Evolutionary conservation across 139 green algal species (phyloP).

Genomic region (Volvox reticuliferus): DNA sequence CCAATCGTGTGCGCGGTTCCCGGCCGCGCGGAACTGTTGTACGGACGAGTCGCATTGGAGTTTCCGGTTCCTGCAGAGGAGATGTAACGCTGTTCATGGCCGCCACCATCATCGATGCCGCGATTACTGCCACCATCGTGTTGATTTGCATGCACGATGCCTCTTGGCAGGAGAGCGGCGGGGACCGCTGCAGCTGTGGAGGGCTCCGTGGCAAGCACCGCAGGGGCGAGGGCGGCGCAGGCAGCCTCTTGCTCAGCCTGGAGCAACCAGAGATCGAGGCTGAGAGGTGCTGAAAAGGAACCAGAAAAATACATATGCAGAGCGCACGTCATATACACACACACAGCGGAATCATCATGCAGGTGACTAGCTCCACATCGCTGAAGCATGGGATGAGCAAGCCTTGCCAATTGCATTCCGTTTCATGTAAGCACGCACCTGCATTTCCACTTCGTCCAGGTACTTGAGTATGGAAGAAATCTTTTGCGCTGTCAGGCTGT

Average conservation of each 20-base stretch:
- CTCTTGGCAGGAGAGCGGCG: neutral
- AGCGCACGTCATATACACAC: too few species aligned
- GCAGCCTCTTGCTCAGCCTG: constrained; percentile 42
- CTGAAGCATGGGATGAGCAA: too few species aligned
- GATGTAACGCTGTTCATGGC: neutral
- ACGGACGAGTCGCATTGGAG: neutral
- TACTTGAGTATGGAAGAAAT: constrained; percentile 64
- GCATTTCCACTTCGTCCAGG: constrained; percentile 65
- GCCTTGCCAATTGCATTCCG: too few species aligned
- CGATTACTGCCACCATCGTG: neutral
- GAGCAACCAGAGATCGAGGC: neutral
- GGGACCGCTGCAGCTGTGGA: neutral
- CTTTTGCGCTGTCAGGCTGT: constrained; percentile 60
- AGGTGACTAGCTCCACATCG: too few species aligned
- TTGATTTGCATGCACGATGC: neutral
- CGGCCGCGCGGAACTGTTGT: neutral
- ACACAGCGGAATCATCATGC: too few species aligned
- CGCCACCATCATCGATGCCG: neutral
- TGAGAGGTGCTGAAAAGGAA: too few species aligned
- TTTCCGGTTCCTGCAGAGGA: neutral
- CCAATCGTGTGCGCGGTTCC: neutral
- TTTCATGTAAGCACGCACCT: neutral
- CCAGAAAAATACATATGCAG: too few species aligned
- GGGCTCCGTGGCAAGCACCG: neutral
- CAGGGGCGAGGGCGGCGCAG: neutral